A percentile compares a stretch with the other conserved stretches of the same genome.
phyloP scores from a whole-genome alignment of 2,329 filamentous ascomycete species.

The Daldinia sp. region DNA sequence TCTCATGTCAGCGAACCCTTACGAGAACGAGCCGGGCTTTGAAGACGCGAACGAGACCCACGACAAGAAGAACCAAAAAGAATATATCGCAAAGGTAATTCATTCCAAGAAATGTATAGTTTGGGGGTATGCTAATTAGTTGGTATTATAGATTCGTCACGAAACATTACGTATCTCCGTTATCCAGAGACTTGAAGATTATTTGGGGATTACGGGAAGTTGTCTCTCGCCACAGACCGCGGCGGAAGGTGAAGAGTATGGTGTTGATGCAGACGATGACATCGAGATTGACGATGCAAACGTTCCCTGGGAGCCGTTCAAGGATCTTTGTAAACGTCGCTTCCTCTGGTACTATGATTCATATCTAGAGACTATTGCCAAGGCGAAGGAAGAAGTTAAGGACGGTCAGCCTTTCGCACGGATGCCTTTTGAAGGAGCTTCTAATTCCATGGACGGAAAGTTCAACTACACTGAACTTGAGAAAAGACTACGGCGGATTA shows the following conservation, averaged over 20 bases:
- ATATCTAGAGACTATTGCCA: constrained; percentile 76
- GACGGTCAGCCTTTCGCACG: constrained; percentile 72
- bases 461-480: constrained; percentile 84
- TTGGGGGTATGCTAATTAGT: constrained; percentile 36
- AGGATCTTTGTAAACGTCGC: constrained; percentile 86
- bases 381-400: constrained; percentile 69
- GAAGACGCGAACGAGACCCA: constrained; percentile 73
- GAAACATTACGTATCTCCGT: constrained; percentile 88
- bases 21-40: constrained; percentile 95
- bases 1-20: constrained; percentile 91
- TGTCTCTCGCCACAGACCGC: constrained; percentile 51
- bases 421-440: constrained; percentile 85
- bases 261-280: constrained; percentile 60
- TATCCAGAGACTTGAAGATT: constrained; percentile 83
- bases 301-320: constrained; percentile 82
- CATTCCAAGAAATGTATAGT: not conserved
- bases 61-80: constrained; percentile 77
- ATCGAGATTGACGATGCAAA: constrained; percentile 57
- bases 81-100: constrained; percentile 81
- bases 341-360: constrained; percentile 97
- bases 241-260: constrained; percentile 51
- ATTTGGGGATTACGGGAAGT: constrained; percentile 70
- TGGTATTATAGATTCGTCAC: constrained; percentile 75
- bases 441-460: constrained; percentile 84
- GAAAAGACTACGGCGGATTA: constrained; percentile 72